Percentiles rank a stretch among this genome's conserved stretches.
Conservation (phyloP, 2,329 filamentous ascomycete species). For the Cercospora sp. region DNA sequence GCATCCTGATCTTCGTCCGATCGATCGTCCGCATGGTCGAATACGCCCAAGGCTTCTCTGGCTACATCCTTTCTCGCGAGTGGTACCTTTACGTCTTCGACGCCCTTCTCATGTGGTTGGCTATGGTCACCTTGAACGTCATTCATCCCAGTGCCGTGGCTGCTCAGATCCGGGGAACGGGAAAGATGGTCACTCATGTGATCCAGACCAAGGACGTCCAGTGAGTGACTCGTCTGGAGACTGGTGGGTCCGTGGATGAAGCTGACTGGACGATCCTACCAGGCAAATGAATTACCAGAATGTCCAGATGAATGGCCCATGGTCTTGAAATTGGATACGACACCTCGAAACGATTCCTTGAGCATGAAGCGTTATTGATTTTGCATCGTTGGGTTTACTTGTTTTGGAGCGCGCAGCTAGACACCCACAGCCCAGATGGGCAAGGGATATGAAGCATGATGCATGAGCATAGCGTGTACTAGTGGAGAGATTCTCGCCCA, state of each 20-base stretch:
- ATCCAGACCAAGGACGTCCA: conserved; percentile 18
- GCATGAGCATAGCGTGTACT: not conserved
- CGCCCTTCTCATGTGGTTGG: conserved; percentile 21
- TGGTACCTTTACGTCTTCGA: conserved; percentile 32
- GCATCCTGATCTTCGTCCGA: conserved; percentile 51
- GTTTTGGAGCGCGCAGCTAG: not conserved
- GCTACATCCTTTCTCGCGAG: conserved; percentile 46
- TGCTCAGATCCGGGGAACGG: conserved; percentile 20
- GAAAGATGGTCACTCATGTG: conserved; percentile 19
- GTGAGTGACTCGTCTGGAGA: not conserved
- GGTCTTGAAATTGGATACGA: conserved; percentile 39
- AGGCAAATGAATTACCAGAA: not conserved
- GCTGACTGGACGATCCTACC: not conserved
- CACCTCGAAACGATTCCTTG: not conserved
- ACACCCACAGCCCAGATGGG: too few species aligned
- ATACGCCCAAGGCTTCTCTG: conserved; percentile 49
- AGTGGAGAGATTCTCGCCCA: not conserved
- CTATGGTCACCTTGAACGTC: conserved; percentile 22
- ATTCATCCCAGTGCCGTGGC: conserved; percentile 23
- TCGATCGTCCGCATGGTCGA: conserved; percentile 53
- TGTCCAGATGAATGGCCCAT: conserved; percentile 1
- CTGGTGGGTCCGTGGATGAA: not conserved
- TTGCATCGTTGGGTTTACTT: not conserved
- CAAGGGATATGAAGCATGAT: not conserved
- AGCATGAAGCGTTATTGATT: not conserved